These are phyloP conservation scores for Hirsutella thompsonii DNA, from an alignment of 2,329 filamentous ascomycete genomes.

Conservation along the genomic window DNA sequence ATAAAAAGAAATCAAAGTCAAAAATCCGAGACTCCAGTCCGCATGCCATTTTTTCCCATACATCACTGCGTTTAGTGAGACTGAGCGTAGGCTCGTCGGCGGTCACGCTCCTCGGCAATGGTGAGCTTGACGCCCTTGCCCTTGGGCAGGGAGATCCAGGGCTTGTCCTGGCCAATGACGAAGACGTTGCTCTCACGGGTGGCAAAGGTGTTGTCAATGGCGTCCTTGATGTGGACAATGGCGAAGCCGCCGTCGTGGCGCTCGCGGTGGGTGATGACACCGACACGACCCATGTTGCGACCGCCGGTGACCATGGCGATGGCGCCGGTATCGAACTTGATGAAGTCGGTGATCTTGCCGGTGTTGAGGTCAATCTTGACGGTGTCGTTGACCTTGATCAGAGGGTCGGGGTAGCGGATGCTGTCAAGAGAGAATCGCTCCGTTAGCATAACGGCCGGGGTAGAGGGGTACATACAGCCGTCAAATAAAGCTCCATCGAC, in stretches of 20 bases:
- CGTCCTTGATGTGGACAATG: conserved; percentile 99
- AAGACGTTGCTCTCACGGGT: conserved; percentile 99
- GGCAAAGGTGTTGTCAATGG: conserved; percentile 99
- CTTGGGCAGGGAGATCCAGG: conserved; percentile 99
- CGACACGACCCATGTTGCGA: conserved; percentile 99
- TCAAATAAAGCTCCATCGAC: conserved; percentile 22
- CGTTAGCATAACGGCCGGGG: conserved; percentile 23
- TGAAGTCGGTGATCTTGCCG: conserved; percentile 96
- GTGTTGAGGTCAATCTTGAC: conserved; percentile 97
- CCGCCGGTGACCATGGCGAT: conserved; percentile 98
- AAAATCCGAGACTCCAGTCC: conserved; percentile 28
- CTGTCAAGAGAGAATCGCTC: conserved; percentile 36
- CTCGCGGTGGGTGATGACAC: conserved; percentile 99
- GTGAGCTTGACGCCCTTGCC: conserved; percentile 99
- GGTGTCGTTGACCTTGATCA: conserved; percentile 99
- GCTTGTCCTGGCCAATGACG: conserved; percentile 97
- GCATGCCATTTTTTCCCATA: conserved; percentile 20
- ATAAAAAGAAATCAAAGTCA: conserved; percentile 15
- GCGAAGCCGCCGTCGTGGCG: conserved; percentile 99
- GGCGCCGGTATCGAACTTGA: conserved; percentile 97
- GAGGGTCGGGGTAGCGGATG: conserved; percentile 97
- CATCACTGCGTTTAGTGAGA: conserved; percentile 30
- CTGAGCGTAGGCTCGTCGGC: conserved; percentile 60
- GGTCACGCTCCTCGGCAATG: conserved; percentile 98
- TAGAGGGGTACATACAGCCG: conserved; percentile 39